These are phyloP conservation scores for Mycena olivaceomarginata DNA, from an alignment of 768 basidiomycete genomes.

Conservation along the genomic window DNA sequence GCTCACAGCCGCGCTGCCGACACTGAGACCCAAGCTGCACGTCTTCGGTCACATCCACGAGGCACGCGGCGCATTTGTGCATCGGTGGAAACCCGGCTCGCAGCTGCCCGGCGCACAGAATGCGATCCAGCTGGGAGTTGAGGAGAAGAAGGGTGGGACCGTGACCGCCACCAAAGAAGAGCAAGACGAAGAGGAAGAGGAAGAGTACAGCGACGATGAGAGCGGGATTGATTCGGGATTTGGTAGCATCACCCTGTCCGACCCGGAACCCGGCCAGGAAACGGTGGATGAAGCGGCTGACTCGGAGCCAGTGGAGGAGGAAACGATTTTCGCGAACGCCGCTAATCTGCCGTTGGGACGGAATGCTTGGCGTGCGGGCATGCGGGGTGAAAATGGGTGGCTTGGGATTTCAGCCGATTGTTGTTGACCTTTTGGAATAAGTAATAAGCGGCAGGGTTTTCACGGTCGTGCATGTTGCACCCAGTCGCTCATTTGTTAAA, in stretches of 20 bases:
- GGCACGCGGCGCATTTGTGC: conserved; percentile 68
- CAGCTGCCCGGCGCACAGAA: conserved; percentile 13
- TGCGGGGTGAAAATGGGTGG: conserved; percentile 57
- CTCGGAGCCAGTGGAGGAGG: conserved; percentile 17
- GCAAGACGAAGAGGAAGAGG: neutral
- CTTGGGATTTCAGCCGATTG: conserved; percentile 63
- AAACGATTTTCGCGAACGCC: conserved; percentile 68
- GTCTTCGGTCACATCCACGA: conserved; percentile 85
- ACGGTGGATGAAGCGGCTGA: neutral
- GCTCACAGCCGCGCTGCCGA: conserved; percentile 63
- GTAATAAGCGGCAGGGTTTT: too few species aligned
- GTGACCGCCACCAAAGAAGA: too few species aligned
- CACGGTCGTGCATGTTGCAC: too few species aligned
- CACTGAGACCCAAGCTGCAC: conserved; percentile 65
- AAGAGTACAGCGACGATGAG: neutral
- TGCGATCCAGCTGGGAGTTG: conserved; percentile 26
- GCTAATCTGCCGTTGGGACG: conserved; percentile 61
- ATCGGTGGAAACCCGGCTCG: conserved; percentile 54
- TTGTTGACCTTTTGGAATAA: conserved; percentile 16
- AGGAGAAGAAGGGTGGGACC: neutral
- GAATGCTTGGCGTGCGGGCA: conserved; percentile 46
- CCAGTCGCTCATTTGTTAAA: too few species aligned
- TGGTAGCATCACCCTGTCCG: neutral
- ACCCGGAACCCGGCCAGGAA: neutral
- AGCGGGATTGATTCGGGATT: neutral